Base-by-base conservation (phyloP, 2,329 filamentous ascomycete genomes). In the Hansfordia pulvinata region DNA sequence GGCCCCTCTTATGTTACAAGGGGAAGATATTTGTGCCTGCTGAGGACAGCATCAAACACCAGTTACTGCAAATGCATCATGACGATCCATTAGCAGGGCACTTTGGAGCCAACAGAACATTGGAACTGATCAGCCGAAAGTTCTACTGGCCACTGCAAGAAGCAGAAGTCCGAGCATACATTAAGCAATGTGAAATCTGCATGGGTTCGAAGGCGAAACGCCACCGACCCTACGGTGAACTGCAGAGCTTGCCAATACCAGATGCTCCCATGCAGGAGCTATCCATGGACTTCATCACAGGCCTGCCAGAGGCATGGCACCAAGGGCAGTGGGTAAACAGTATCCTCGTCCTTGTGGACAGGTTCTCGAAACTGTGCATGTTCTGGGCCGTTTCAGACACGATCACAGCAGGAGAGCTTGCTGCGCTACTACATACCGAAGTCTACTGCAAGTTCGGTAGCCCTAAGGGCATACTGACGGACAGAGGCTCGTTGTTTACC, bases 401-500 rank as follows among this genome's bases (percentile, higher is more conserved):
- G 12, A 27, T 19, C 16, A n/a, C 15, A 11, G 25, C 25, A 10
- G 17, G 28, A 11, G 28, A 36, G 2, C 11, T 39, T 5, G 30
- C 30, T 1, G 15, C 33, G 6, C 14, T 27, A 4, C 39, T 45
- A 28, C 13, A 35, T 8, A 16, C 26, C 3, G 19, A 37, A 6
- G 18, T 39, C 8, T 31, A 23, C 19, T 25, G 30, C 22, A 20
- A 25, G 3, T 28, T 38, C 17, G 30, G 41, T 4, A 16, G 34
- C 8, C 36, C 35, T 8, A 19, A 17, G 1, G 12, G 20, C 10
- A 33, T 43, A 3, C 21, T 40, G 2, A 28, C 25, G 2, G 34
- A 43, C 20, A 19, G 30, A 18, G 35, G 34, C 10, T n/a, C n/a
- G n/a, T n/a, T 32, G 18, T 45, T 46, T 31, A 33, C 28, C 10